Conservation (phyloP, 2,329 filamentous ascomycete species). For the Lecanicillium sp. region DNA sequence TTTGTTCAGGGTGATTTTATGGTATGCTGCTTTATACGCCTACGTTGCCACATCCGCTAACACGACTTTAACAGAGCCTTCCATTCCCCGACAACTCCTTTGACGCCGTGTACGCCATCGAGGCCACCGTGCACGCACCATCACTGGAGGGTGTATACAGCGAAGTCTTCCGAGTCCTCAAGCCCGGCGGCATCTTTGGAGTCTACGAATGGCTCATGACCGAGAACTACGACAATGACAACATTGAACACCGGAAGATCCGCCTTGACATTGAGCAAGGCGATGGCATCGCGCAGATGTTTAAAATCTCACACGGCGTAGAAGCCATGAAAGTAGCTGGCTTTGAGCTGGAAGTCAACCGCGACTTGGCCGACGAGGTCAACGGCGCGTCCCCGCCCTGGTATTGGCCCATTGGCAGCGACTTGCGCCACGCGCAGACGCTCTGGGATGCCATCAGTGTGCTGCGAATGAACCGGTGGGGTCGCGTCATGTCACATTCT, state of each 20-base stretch:
- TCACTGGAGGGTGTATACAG: constrained; percentile 86
- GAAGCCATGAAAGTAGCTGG: constrained; percentile 80
- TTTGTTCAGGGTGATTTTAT: constrained; percentile 95
- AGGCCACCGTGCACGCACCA: constrained; percentile 93
- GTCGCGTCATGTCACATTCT: constrained; percentile 67
- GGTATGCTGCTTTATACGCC: constrained; percentile 32
- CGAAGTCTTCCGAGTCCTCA: constrained; percentile 90
- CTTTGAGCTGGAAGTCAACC: constrained; percentile 75
- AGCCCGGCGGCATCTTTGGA: constrained; percentile 91
- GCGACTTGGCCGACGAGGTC: constrained; percentile 75
- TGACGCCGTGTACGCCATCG: constrained; percentile 94
- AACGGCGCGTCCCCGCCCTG: constrained; percentile 76
- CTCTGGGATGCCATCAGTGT: constrained; percentile 76
- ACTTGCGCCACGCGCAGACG: constrained; percentile 77
- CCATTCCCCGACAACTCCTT: constrained; percentile 86
- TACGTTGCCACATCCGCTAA: constrained; percentile 13
- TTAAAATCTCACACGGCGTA: constrained; percentile 73
- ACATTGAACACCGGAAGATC: constrained; percentile 80
- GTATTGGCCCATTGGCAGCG: constrained; percentile 89
- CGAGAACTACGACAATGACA: constrained; percentile 84
- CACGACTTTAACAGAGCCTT: constrained; percentile 62
- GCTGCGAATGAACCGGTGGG: constrained; percentile 81
- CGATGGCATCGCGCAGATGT: constrained; percentile 97
- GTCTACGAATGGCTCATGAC: constrained; percentile 99
- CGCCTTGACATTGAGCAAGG: constrained; percentile 92